phyloP scores from a whole-genome alignment of 148 eudicot genomes.

The Linanthus parryae region DNA sequence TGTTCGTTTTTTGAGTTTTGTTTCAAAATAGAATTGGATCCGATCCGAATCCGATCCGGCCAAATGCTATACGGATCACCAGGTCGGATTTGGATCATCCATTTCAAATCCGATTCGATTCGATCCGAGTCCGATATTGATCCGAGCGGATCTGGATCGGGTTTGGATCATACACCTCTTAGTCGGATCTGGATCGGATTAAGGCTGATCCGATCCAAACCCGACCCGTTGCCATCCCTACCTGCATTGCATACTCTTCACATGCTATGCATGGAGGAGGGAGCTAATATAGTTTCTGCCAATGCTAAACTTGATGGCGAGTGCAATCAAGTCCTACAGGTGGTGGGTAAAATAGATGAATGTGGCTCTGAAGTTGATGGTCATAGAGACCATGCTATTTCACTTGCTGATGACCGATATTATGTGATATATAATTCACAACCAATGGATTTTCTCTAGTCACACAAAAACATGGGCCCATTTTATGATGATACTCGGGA shows the following conservation, averaged over 20 bases:
- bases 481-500: constrained; percentile 7
- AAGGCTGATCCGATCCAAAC: too few relatives aligned
- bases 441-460: constrained; percentile 17
- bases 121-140: too few relatives aligned
- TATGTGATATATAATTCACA: constrained; percentile 20
- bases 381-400: constrained; percentile 31
- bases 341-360: constrained; percentile 25
- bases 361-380: constrained; percentile 14
- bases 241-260: constrained; percentile 30
- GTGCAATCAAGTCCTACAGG: constrained; percentile 34
- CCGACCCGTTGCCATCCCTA: too few relatives aligned
- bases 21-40: too few relatives aligned
- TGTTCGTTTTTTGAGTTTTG: too few relatives aligned
- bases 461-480: constrained; percentile 33
- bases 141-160: too few relatives aligned
- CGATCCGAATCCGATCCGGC: too few relatives aligned
- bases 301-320: constrained; percentile 26
- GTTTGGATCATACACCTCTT: too few relatives aligned
- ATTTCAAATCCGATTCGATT: too few relatives aligned
- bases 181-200: too few relatives aligned
- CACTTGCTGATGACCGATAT: constrained; percentile 53
- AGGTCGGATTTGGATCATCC: too few relatives aligned
- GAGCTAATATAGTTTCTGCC: constrained; percentile 30
- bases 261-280: constrained; percentile 30
- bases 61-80: too few relatives aligned